Base-by-base conservation (phyloP, 2,329 filamentous ascomycete genomes). In the Calonectria pseudoreteaudii region DNA sequence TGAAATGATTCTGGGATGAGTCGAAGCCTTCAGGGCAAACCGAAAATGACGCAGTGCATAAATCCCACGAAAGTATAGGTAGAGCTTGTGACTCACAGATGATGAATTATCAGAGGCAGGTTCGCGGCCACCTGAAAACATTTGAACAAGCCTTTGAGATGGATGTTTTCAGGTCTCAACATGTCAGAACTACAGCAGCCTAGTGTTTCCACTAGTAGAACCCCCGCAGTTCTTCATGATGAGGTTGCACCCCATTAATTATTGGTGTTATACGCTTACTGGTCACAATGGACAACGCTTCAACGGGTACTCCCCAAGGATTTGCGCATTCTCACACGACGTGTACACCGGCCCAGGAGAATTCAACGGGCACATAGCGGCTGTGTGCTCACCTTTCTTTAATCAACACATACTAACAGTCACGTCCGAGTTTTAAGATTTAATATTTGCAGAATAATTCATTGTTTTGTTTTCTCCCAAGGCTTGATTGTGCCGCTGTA, bases 151-250 rank as follows among this genome's bases (percentile, higher is more conserved):
- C 5, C 10, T 44, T 1, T 4, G 18, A 6, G 16, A 2, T 7
- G 38, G 4, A 41, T 20, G n/a, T 20, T n/a, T 44, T 1, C 41
- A 18, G 7, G 41, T 44, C 6, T 20, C 18, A 18, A 10, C 18
- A 44, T n/a, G 41, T 20, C 16, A n/a, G 7, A 20, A 41, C 16
- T 18, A 41, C 41, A 9, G 18, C 16, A 10, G n/a, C 41, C 41
- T 44, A 10, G 18, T 5, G 18, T n/a, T 44, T n/a, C 18, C 18
- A 8, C 18, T 8, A 44, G 1, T 20, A n/a, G 6, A 8, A 44
- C 4, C 6, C 2, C 10, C 9, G 2, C 7, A n/a, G 18, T 8
- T 9, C 18, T 4, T 44, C 0, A 20, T 9, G 8, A n/a, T 20
- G 6, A n/a, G 6, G 18, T 20, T n/a, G 7, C 41, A 1, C 41